These are phyloP conservation scores for Aureobasidium uvarum DNA, from an alignment of 2,329 filamentous ascomycete genomes.

Conservation along the genomic window DNA sequence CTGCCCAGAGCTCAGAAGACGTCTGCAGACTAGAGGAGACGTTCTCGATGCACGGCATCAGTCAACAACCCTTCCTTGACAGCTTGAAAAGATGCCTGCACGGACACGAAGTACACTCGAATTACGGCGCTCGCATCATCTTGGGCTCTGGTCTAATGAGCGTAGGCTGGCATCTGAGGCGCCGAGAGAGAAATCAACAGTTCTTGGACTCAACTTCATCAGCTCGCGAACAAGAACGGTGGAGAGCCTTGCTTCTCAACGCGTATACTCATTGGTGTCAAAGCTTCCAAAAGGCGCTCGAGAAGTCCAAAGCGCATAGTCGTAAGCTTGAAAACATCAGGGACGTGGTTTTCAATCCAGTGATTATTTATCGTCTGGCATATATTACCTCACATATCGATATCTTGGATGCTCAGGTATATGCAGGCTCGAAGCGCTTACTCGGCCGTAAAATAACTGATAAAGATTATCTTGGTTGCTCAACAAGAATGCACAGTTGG, in stretches of 20 bases:
- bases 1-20: slow-evolving; percentile 78
- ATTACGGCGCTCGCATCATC: slow-evolving; percentile 84
- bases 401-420: slow-evolving; percentile 92
- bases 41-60: slow-evolving; percentile 73
- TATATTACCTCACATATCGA: slow-evolving; percentile 97
- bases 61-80: slow-evolving; percentile 81
- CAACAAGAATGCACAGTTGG: slow-evolving; percentile 83
- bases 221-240: slow-evolving; percentile 82
- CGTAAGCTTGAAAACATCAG: slow-evolving; percentile 41
- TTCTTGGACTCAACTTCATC: slow-evolving; percentile 76
- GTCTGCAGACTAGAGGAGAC: slow-evolving; percentile 79
- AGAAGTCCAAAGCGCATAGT: slow-evolving; percentile 45
- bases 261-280: slow-evolving; percentile 91
- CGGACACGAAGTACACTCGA: slow-evolving; percentile 76
- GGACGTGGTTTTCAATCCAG: slow-evolving; percentile 76
- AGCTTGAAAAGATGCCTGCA: slow-evolving; percentile 85
- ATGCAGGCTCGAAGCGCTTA: slow-evolving; percentile 77
- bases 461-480: slow-evolving; percentile 74
- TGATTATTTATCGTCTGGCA: slow-evolving; percentile 82
- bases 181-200: slow-evolving; percentile 86
- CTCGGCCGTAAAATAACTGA: slow-evolving; percentile 79
- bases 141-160: slow-evolving; percentile 89
- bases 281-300: slow-evolving; percentile 79
- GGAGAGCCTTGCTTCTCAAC: slow-evolving; percentile 76
- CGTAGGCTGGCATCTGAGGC: slow-evolving; percentile 95